Conservation (phyloP, 768 basidiomycete species). For the Kwoniella botswanensis region DNA sequence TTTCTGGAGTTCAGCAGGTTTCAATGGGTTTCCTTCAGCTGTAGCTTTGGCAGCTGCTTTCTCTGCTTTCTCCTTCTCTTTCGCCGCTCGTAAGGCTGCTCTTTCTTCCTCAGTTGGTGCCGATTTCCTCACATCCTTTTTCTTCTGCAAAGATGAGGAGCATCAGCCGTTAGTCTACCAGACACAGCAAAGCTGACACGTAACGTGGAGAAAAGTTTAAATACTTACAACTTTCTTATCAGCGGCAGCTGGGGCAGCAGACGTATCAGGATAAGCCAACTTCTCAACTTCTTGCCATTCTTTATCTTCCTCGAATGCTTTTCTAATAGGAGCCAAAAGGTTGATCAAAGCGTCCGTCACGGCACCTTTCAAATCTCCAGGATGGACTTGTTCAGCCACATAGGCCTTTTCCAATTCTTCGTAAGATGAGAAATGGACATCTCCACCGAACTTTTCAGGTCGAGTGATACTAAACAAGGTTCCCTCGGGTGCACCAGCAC, state of each 20-base stretch:
- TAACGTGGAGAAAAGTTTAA: too few relatives aligned
- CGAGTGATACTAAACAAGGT: conserved; percentile 79
- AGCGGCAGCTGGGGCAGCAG: conserved; percentile 26
- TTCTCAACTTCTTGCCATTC: conserved; percentile 80
- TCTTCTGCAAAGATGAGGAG: conserved; percentile 14
- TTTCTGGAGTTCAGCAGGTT: conserved; percentile 21
- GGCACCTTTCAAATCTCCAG: conserved; percentile 82
- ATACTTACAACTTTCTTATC: conserved; percentile 31
- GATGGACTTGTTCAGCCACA: conserved; percentile 76
- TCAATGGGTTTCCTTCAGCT: conserved; percentile 11
- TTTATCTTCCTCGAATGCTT: conserved; percentile 73
- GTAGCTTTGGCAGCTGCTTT: conserved; percentile 45
- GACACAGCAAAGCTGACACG: neutral
- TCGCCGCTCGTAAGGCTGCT: conserved; percentile 44
- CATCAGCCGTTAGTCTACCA: neutral
- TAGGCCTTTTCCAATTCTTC: conserved; percentile 75
- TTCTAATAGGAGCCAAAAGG: conserved; percentile 79
- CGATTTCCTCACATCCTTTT: conserved; percentile 34
- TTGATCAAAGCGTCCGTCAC: conserved; percentile 75
- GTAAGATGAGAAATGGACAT: conserved; percentile 73
- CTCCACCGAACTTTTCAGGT: conserved; percentile 74
- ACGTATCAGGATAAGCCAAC: conserved; percentile 74
- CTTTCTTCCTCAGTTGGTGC: conserved; percentile 54
- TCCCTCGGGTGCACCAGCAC: conserved; percentile 74
- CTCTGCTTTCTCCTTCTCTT: conserved; percentile 53